Conservation (phyloP, 768 basidiomycete genomes). For the Naganishia friedmannii region DNA sequence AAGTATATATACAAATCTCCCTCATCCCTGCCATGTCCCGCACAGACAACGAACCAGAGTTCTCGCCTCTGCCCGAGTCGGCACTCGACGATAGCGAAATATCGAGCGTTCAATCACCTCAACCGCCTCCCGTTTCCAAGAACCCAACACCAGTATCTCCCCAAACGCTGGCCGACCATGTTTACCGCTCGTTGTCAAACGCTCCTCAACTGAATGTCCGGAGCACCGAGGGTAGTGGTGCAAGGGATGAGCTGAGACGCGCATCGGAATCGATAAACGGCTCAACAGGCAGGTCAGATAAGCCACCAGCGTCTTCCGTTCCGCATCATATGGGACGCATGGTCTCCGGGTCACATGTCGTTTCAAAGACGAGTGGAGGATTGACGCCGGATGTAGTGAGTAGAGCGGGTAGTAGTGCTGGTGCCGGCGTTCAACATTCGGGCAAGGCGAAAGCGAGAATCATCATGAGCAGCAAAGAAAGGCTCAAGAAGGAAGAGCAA, state of each 20-base stretch:
- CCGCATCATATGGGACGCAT: slow-evolving; percentile 11
- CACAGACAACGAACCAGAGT: not conserved
- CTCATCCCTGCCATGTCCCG: not conserved
- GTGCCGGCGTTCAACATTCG: not conserved
- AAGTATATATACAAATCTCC: too few relatives aligned
- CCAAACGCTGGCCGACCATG: slow-evolving; percentile 7
- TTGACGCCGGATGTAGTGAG: not conserved
- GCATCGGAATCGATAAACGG: slow-evolving; percentile 12
- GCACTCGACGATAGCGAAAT: slow-evolving; percentile 17
- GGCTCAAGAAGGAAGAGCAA: slow-evolving; percentile 37
- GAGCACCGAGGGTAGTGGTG: not conserved
- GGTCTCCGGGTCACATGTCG: slow-evolving; percentile 1
- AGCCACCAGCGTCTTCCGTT: slow-evolving; percentile 16
- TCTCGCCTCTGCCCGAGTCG: slow-evolving; percentile 4
- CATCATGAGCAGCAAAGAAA: slow-evolving; percentile 35
- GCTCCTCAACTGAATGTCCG: not conserved
- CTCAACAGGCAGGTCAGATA: not conserved
- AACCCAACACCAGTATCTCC: slow-evolving; percentile 17
- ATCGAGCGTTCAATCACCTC: not conserved
- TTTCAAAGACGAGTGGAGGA: not conserved
- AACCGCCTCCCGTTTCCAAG: not conserved
- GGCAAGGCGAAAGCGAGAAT: slow-evolving; percentile 4
- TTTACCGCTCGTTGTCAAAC: slow-evolving; percentile 6
- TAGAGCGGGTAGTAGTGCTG: not conserved
- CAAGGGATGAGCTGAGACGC: not conserved